Evolutionary conservation across 2,329 filamentous ascomycete species (phyloP), one percentile per base, ranked within the genome.

Genomic region (Fusarium nodosum): DNA sequence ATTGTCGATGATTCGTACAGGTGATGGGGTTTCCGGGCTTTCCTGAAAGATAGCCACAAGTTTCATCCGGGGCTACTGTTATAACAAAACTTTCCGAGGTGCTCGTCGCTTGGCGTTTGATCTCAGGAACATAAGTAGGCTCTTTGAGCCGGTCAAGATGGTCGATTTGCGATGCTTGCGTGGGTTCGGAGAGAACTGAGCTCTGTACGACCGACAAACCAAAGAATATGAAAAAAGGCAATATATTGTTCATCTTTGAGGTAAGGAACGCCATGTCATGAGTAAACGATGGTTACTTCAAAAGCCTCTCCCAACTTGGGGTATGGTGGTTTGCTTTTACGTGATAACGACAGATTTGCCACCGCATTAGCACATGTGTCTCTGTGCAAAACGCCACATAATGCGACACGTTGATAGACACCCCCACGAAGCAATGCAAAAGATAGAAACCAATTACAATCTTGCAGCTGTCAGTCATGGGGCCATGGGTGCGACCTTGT

Each of bases 41-140:
- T 3, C 41, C 52, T 22, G 52, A 55, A 12, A 55, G 30, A 18
- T 24, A 55, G 30, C 52, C 52, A 30, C 52, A 55, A 2, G 52
- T 55, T 30, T 42, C 20, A 11, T 53, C 50, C 24, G 36, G n/a
- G 15, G 50, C 50, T 13, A 24, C 10, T 1, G 50, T 53, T 1
- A 42, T 13, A 24, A 22, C 15, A 8, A 16, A 5, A 9, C 16
- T 31, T 2, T 3, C 15, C 9, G 44, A 31, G 11, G 5, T 2
- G 18, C 4, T 11, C 5, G 18, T 24, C 18, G 22, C 16, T 31
- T 52, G 50, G 22, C 50, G 50, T 5, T 53, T 41, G 18, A 13
- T n/a, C 12, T 10, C 12, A 13, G n/a, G 12, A 20, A 10, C 8
- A 20, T 10, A 1, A 31, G 44, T 20, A 8, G 36, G 50, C 16